These are phyloP conservation scores for Tolypocladium album DNA, from an alignment of 2,329 filamentous ascomycete genomes.

Conservation along the genomic window DNA sequence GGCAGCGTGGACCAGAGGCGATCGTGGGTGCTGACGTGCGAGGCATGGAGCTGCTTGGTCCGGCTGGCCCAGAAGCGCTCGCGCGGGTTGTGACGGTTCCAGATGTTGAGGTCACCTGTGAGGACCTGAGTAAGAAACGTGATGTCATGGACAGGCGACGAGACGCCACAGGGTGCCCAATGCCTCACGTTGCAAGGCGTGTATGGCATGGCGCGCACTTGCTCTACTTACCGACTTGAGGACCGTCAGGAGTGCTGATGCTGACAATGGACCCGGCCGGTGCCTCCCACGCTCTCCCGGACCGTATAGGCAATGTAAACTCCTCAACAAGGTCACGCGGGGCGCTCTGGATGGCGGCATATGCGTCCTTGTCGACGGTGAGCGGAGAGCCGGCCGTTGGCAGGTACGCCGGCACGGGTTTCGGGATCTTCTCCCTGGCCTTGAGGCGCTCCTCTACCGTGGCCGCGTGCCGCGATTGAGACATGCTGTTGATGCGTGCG, in stretches of 20 bases:
- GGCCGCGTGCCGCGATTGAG: conserved; percentile 2
- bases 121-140: background rate
- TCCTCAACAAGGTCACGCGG: conserved; percentile 31
- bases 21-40: conserved; percentile 62
- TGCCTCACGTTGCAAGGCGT: background rate
- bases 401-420: conserved; percentile 38
- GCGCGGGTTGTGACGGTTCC: conserved; percentile 64
- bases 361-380: conserved; percentile 33
- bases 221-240: conserved; percentile 51
- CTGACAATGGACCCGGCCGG: conserved; percentile 57
- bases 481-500: conserved; percentile 2
- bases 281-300: conserved; percentile 62
- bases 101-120: conserved; percentile 68
- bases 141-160: background rate
- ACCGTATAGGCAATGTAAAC: conserved; percentile 61
- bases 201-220: background rate
- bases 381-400: conserved; percentile 30
- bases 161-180: background rate
- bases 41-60: conserved; percentile 67
- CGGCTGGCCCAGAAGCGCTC: conserved; percentile 76
- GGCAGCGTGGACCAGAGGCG: conserved; percentile 70
- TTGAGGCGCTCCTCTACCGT: conserved; percentile 25
- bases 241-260: conserved; percentile 64
- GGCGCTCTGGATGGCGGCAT: conserved; percentile 49
- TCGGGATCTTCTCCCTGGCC: conserved; percentile 32